Percentiles rank a stretch among this genome's conserved stretches.
Evolutionary conservation across 2,329 filamentous ascomycete species (phyloP).

Genomic region (Beauveria varroae): DNA sequence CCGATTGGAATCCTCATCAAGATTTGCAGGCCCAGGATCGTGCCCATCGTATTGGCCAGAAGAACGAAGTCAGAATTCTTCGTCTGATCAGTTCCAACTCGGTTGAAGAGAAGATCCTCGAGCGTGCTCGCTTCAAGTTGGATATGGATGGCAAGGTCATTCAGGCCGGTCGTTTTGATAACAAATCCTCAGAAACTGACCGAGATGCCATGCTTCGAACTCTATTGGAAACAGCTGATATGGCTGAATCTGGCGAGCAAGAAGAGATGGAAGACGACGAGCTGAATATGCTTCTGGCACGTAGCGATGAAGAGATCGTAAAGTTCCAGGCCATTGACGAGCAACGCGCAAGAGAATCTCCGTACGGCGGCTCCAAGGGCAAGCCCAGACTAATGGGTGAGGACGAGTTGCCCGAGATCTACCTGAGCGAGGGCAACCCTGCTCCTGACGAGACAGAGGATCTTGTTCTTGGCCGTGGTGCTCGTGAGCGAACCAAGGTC

Average conservation of each 20-base stretch:
- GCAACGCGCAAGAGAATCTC: slow-evolving; percentile 56
- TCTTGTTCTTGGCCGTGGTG: slow-evolving; percentile 71
- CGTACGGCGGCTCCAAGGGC: slow-evolving; percentile 65
- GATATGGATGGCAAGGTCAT: slow-evolving; percentile 99
- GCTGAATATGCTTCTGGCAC: slow-evolving; percentile 87
- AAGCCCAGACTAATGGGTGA: slow-evolving; percentile 79
- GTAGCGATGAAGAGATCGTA: slow-evolving; percentile 69
- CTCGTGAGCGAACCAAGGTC: slow-evolving; percentile 88
- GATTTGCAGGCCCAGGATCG: slow-evolving; percentile 99
- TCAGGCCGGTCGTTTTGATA: slow-evolving; percentile 97
- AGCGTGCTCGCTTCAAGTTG: slow-evolving; percentile 93
- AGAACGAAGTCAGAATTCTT: slow-evolving; percentile 97
- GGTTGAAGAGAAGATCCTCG: slow-evolving; percentile 96
- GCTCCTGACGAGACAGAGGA: slow-evolving; percentile 74
- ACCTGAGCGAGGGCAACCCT: slow-evolving; percentile 77
- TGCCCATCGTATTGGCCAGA: slow-evolving; percentile 99
- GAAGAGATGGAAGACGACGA: slow-evolving; percentile 99
- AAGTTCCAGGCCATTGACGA: slow-evolving; percentile 80
- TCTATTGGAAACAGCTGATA: slow-evolving; percentile 75
- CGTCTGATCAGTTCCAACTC: slow-evolving; percentile 94
- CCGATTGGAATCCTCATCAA: slow-evolving; percentile 98
- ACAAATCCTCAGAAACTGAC: slow-evolving; percentile 97
- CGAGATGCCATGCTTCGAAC: slow-evolving; percentile 95
- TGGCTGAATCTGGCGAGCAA: slow-evolving; percentile 63
- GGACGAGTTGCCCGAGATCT: slow-evolving; percentile 86